A percentile compares a stretch with the other conserved stretches of the same genome.
These are phyloP conservation scores for Syzygium aqueum DNA, from an alignment of 345 rosid genomes.

Conservation along the genomic window DNA sequence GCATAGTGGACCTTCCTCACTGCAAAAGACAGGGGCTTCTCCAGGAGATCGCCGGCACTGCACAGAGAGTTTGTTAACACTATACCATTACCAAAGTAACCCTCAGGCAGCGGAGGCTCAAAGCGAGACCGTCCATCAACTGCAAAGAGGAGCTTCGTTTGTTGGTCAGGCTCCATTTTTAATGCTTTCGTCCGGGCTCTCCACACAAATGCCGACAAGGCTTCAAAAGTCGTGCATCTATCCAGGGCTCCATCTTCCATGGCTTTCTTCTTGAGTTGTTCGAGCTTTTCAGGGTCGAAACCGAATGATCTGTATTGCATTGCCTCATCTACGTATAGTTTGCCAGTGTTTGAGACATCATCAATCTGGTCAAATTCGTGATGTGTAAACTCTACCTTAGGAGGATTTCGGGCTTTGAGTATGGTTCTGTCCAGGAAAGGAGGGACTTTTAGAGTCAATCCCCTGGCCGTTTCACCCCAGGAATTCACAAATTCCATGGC, in stretches of 20 bases:
- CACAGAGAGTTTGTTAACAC: constrained; percentile 54
- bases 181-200: constrained; percentile 58
- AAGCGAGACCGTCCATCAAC: constrained; percentile 74
- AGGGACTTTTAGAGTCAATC: constrained; percentile 50
- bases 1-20: constrained; percentile 53
- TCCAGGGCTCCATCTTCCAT: constrained; percentile 28
- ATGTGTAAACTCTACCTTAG: constrained; percentile 43
- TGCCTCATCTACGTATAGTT: constrained; percentile 54
- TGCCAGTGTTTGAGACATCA: constrained; percentile 48
- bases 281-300: constrained; percentile 55
- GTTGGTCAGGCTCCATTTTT: constrained; percentile 51
- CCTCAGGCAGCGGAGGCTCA: constrained; percentile 51
- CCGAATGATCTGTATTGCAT: constrained; percentile 58
- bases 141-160: constrained; percentile 72
- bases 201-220: constrained; percentile 74
- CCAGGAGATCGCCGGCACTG: constrained; percentile 55
- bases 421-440: constrained; percentile 56
- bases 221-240: constrained; percentile 65
- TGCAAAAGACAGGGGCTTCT: constrained; percentile 36
- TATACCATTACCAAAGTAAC: constrained; percentile 71
- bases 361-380: constrained; percentile 64
- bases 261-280: constrained; percentile 41
- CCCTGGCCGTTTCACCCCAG: constrained; percentile 76
- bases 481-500: constrained; percentile 87
- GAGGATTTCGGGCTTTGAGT: constrained; percentile 50